Evolutionary conservation across 805 yeast species (phyloP), one percentile per base, ranked within the genome.

Genomic region (Danielia oregonensis): DNA sequence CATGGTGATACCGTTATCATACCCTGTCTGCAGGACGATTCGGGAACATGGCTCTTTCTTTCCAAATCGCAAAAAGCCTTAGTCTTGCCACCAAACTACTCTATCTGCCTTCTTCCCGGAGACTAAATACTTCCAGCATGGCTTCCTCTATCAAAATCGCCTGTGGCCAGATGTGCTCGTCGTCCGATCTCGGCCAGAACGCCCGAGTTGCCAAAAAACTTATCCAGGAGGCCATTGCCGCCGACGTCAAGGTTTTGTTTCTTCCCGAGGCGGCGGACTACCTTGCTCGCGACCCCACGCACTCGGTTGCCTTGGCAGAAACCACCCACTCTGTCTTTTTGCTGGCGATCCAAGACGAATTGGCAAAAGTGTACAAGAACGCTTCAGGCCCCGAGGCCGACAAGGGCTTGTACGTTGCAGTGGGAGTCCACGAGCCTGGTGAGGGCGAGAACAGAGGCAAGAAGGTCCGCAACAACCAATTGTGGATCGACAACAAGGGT

Each of bases 241-340:
- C 68, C 11, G 74, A 81, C 3, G 88, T 83, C 10, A 68, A 72
- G 42, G 77, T 86, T 3, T 65, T 93, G 4, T 87, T 93, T 52
- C 71, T 91, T 29, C 97, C 97, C 2, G 98, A 91, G 56, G 97
- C 97, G 0, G 73, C 93, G 4, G 97, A 91, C 55, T 91, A 87
- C 55, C 70, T 91, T 25, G 81, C 95, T 4, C 68, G 76, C 33
- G 76, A 77, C 51, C 81, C 89, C 2, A 55, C 49, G 1, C 89
- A 86, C 46, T 79, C 94, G 1, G 65, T 69, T 33, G 46, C 63
- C 17, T 61, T 91, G n/a, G 87, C 82, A 0, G 52, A 66, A 26
- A 29, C 36, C 11, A 54, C 63, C n/a, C 53, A 49, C 22, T 59
- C 63, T 2, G 52, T 63, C 31, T 76, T 72, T 45, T 48, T 70